Evolutionary conservation across 495 filamentous ascomycete species (phyloP).

Genomic region (Tetracladium marchalianum): DNA sequence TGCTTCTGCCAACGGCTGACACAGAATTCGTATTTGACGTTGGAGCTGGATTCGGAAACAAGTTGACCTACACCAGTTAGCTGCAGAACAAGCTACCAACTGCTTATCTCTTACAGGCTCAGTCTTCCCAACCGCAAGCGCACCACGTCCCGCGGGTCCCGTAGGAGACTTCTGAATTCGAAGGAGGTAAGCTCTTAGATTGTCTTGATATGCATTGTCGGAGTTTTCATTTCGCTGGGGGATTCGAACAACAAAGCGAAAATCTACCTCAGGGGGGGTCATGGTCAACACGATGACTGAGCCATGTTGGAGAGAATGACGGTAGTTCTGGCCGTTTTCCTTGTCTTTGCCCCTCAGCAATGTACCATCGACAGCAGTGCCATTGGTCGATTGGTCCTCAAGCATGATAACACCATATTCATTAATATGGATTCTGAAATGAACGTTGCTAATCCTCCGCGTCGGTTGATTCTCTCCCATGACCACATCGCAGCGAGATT

Average conservation of each 20-base stretch:
- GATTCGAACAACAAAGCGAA: conserved; percentile 80
- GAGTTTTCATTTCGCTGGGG: conserved; percentile 32
- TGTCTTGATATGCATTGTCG: conserved; percentile 13
- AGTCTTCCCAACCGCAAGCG: not conserved
- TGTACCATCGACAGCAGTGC: conserved; percentile 61
- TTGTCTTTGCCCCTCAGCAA: conserved; percentile 20
- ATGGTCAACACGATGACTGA: conserved; percentile 17
- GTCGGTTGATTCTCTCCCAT: conserved; percentile 43
- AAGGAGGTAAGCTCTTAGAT: conserved; percentile 15
- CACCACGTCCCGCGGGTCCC: conserved; percentile 3
- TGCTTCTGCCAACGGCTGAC: conserved; percentile 18
- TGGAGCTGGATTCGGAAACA: conserved; percentile 12
- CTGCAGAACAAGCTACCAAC: not conserved
- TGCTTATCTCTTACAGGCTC: conserved; percentile 5
- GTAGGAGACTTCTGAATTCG: conserved; percentile 5
- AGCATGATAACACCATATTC: conserved; percentile 74
- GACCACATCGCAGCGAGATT: conserved; percentile 60
- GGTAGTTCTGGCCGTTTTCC: conserved; percentile 18
- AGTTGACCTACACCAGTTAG: conserved; percentile 14
- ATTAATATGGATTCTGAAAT: conserved; percentile 87
- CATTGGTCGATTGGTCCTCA: conserved; percentile 85
- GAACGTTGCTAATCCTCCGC: conserved; percentile 69
- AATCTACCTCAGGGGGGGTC: conserved; percentile 28
- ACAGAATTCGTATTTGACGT: conserved; percentile 4
- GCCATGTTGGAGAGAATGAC: conserved; percentile 19